Conservation (phyloP, 192 early-diverging fungal genomes). For the Coemansia javaensis region DNA sequence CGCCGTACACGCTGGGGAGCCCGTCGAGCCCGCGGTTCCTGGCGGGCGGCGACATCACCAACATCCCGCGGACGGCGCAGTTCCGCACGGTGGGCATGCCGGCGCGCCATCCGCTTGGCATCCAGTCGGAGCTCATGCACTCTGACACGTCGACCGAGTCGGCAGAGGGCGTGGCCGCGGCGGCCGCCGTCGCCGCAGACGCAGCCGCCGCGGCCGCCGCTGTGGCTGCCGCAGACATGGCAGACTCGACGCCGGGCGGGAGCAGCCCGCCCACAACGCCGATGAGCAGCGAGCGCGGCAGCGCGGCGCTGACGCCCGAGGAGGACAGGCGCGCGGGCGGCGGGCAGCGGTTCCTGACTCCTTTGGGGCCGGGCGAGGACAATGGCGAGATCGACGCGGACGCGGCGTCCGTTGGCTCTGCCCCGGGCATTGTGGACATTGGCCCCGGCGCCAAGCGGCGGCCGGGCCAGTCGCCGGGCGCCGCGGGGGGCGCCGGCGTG, state of each 20-base stretch:
- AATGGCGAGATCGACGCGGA: not conserved
- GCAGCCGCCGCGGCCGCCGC: not conserved
- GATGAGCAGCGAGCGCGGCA: slow-evolving; percentile 3
- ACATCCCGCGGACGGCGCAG: slow-evolving; percentile 46
- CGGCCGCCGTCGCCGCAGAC: not conserved
- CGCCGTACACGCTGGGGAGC: slow-evolving; percentile 21
- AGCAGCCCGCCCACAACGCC: slow-evolving; percentile 2
- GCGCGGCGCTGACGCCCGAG: slow-evolving; percentile 7
- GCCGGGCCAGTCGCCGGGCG: slow-evolving; percentile 1
- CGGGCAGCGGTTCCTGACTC: slow-evolving; percentile 10
- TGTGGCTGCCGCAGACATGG: slow-evolving; percentile 1
- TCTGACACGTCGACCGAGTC: slow-evolving; percentile 35
- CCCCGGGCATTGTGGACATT: not conserved
- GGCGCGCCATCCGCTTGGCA: slow-evolving; percentile 41
- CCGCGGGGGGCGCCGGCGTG: not conserved
- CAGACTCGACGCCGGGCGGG: not conserved
- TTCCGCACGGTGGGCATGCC: slow-evolving; percentile 45
- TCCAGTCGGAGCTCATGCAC: slow-evolving; percentile 33
- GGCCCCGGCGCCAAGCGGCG: slow-evolving; percentile 2
- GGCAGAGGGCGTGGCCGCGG: slow-evolving; percentile 6
- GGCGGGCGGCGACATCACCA: slow-evolving; percentile 16
- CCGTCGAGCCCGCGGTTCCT: slow-evolving; percentile 1
- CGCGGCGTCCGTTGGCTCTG: not conserved
- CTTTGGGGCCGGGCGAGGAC: slow-evolving; percentile 11
- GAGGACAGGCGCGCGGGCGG: slow-evolving; percentile 2